phyloP scores from a whole-genome alignment of 306 rosid genomes.

The Alnus glutinosa region DNA sequence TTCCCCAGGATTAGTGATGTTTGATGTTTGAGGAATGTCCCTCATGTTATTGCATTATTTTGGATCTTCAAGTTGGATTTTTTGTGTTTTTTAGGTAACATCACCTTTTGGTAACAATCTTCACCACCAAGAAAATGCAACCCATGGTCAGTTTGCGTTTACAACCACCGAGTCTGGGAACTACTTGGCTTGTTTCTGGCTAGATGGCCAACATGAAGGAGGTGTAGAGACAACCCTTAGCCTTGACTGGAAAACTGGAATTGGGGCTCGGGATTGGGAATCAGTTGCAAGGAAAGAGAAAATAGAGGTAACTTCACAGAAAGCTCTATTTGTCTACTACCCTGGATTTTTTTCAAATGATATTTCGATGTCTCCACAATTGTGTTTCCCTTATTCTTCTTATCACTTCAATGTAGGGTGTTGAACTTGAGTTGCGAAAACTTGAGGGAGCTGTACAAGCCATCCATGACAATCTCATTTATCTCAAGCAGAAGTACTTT shows the following conservation, averaged over 20 bases:
- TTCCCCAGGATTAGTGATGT: not conserved
- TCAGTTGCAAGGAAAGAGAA: conserved; percentile 55
- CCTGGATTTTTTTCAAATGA: conserved; percentile 1
- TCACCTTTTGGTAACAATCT: conserved; percentile 63
- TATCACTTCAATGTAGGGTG: conserved; percentile 36
- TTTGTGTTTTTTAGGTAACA: conserved; percentile 39
- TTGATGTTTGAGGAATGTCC: not conserved
- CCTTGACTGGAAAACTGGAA: conserved; percentile 66
- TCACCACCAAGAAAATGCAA: conserved; percentile 55
- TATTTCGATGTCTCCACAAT: not conserved
- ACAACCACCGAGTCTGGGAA: conserved; percentile 50
- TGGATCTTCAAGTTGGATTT: conserved; percentile 5
- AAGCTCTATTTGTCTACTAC: not conserved
- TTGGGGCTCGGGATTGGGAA: conserved; percentile 56
- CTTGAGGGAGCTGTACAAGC: conserved; percentile 59
- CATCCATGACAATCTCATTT: conserved; percentile 48
- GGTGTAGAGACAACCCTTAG: conserved; percentile 31
- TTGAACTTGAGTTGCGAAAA: conserved; percentile 61
- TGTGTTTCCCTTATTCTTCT: not conserved
- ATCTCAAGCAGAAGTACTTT: conserved; percentile 45
- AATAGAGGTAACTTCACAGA: conserved; percentile 39
- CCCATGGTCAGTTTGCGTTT: conserved; percentile 66
- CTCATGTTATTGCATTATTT: not conserved
- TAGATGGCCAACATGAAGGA: conserved; percentile 29
- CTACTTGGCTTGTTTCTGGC: conserved; percentile 60